Evolutionary conservation across 441 rosid genomes (phyloP), one percentile per base, ranked within the genome.

Genomic region (Geranium incanum): DNA sequence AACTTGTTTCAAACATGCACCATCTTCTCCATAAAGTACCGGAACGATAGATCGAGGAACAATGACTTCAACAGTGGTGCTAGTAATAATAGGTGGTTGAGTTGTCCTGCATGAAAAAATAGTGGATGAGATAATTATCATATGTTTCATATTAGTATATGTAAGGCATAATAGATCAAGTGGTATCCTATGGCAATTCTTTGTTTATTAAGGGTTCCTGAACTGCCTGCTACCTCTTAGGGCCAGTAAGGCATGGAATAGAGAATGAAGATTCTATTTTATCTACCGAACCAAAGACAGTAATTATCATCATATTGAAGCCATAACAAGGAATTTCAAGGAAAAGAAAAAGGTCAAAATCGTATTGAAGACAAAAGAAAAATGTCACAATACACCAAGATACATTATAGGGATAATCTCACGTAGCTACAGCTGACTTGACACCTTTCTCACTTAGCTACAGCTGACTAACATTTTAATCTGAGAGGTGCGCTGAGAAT

Each of bases 41-140:
- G 92, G 93, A 39, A 90, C 88, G 74, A 87, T 69, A 36, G 90
- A 74, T 69, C 86, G 84, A 70, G 96, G 96, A 76, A 90, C 93
- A 72, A 85, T 82, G 69, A 90, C 96, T 81, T 90, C 96, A 75
- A 88, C 72, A 15, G 92, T 88, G 15, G 90, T 86, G 77, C 74
- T 90, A 57, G 96, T 88, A 69, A 88, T 85, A 68, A 88, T 76
- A 67, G 93, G 84, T 7, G 87, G 82, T 72, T 87, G 89, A 75
- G 74, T 84, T 76, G 79, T 79, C 70, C 89, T 85, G 68, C 65
- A 78, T 4, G 66, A 39, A 52, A 64, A 68, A 63, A 37, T 0
- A 60, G 50, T 5, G 66, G 70, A 67, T 59, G 66, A 65, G 62
- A 33, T 38, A 63, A 60, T 16, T 45, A 11, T 65, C 33, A 8